Base-by-base conservation (phyloP, 805 yeast species). In the Saturnispora sekii region DNA sequence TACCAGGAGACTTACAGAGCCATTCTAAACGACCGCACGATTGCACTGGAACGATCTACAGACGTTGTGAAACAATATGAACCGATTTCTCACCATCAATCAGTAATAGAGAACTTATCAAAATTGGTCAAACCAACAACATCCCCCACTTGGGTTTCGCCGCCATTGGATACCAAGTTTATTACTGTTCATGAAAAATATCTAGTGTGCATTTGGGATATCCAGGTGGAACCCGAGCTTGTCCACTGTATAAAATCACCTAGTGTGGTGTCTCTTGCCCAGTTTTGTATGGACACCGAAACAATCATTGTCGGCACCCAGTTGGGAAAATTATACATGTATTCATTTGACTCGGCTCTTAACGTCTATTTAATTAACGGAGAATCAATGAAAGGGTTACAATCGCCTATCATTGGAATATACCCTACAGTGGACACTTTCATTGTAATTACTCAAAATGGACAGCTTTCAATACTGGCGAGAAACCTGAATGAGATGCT, bases 311-410 rank as follows among this genome's bases (percentile, higher is more conserved):
- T 70, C 0, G 77, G 81, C 0, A 65, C 76, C 5, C 53, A 54
- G 14, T 71, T 72, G 51, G 83, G 84, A 0, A 66, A 66, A 41
- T 38, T 77, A 1, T 69, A 68, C n/a, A 57, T 73, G 8, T 77
- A 75, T 32, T 29, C 26, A 5, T 38, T 14, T 12, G 41, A 49
- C 31, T 26, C 26, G 2, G 17, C 31, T 11, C 32, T 39, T 1
- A 18, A 30, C 14, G 35, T 37, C 10, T 49, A 16, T 21, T 12
- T n/a, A 10, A 33, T 29, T 15, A 14, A 21, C 4, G 40, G 14
- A 10, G 39, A 29, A 40, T 43, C 30, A 9, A 14, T 32, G 5
- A 12, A 36, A 18, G 10, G 32, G 28, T 11, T 40, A 32, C 29
- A 29, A 31, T n/a, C 47, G 43, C 50, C 65, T 3, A 50, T 60